A percentile compares a stretch with the other conserved stretches of the same genome.
Conservation (phyloP, 495 filamentous ascomycete genomes). For the Friedmanniomyces simplex region DNA sequence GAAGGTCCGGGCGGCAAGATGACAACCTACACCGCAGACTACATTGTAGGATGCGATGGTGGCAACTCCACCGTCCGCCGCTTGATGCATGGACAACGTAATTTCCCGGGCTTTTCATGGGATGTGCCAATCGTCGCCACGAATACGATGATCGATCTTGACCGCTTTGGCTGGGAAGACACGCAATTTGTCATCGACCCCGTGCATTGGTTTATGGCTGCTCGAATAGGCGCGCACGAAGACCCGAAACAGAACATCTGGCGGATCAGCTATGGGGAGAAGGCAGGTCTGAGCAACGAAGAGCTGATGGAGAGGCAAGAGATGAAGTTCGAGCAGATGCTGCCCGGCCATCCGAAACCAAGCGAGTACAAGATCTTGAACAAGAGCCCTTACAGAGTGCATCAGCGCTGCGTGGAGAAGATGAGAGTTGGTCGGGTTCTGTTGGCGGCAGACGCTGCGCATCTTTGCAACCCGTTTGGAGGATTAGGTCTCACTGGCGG, state of each 20-base stretch:
- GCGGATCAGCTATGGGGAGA: slow-evolving; percentile 17
- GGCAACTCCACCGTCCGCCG: slow-evolving; percentile 3
- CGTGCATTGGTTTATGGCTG: slow-evolving; percentile 22
- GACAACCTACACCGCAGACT: background rate
- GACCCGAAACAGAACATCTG: slow-evolving; percentile 11
- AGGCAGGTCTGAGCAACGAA: slow-evolving; percentile 11
- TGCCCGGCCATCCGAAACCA: slow-evolving; percentile 17
- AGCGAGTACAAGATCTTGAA: slow-evolving; percentile 12
- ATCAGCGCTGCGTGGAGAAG: slow-evolving; percentile 15
- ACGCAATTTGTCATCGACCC: slow-evolving; percentile 18
- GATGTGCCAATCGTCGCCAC: slow-evolving; percentile 3
- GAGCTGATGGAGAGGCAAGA: slow-evolving; percentile 5
- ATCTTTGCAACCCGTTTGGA: slow-evolving; percentile 16
- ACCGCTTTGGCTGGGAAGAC: slow-evolving; percentile 15
- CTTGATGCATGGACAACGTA: background rate
- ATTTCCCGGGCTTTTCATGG: slow-evolving; percentile 5
- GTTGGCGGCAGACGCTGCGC: slow-evolving; percentile 16
- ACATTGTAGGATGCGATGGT: slow-evolving; percentile 10
- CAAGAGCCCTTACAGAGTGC: slow-evolving; percentile 9
- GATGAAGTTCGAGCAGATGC: slow-evolving; percentile 16
- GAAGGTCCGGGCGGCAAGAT: background rate
- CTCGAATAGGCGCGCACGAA: background rate
- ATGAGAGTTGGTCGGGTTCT: slow-evolving; percentile 13
- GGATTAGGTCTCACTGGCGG: slow-evolving; percentile 8
- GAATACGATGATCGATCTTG: slow-evolving; percentile 13